Base-by-base conservation (phyloP, 352 stramenopile species). In the Phytophthora fragariaefolia region DNA sequence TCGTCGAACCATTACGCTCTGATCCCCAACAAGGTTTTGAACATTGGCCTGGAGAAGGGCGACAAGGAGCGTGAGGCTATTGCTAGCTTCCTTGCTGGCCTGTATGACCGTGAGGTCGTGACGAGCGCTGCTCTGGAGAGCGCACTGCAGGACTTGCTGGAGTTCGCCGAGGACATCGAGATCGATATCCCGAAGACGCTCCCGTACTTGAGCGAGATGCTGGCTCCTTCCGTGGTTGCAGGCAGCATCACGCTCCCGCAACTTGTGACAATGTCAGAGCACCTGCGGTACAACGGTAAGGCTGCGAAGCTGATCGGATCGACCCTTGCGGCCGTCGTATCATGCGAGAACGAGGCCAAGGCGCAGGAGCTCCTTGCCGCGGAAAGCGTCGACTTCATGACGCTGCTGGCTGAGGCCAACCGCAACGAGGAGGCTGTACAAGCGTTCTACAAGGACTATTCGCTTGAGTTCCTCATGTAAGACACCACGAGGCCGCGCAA, bases 121-220 rank as follows among this genome's bases (percentile, higher is more conserved):
- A 80, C 72, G 9, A 63, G 55, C 15, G 73, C 77, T 32, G 67
- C 64, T 23, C 66, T 93, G 15, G 57, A 68, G 24, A 60, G 50
- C 34, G 69, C 78, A n/a, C 48, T 91, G 47, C 58, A 79, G 49
- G 83, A 91, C 2, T 47, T 91, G 55, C 66, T 95, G 26, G 87
- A 93, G 71, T 86, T 91, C 46, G 71, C 80, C 18, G 87, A 95
- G 45, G 87, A 95, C 49, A 80, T 93, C 36, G 87, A 93, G 63
- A 91, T 95, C 56, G 87, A 95, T 43, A 92, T 93, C 53, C 87
- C 87, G 12, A 76, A 85, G 53, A 87, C 83, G 58, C 71, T 90
- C 10, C 67, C 74, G 34, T 95, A 95, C 70, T 58, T 95, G 38
- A 76, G 73, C 38, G 68, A 89, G 47, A 92, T 95, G 83, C 60